Evolutionary conservation across 2,329 filamentous ascomycete species (phyloP).

Genomic region (Rutstroemia sp.): DNA sequence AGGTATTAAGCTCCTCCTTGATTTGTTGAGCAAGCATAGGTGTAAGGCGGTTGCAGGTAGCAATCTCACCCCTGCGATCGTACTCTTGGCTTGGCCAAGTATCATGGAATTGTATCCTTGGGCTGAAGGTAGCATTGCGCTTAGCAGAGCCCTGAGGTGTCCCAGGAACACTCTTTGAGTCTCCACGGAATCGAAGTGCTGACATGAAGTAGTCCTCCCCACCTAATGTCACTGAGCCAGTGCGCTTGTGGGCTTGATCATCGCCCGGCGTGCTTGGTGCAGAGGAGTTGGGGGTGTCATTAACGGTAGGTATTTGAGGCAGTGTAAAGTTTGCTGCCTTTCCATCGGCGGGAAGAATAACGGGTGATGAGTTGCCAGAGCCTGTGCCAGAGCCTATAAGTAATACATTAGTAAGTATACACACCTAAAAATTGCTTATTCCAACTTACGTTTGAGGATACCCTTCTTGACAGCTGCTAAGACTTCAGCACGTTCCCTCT

Average conservation of each 20-base stretch:
- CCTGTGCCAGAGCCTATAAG: constrained; percentile 35
- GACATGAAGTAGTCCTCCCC: constrained; percentile 85
- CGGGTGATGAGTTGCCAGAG: constrained; percentile 60
- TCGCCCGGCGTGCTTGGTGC: constrained; percentile 83
- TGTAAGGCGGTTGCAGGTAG: constrained; percentile 94
- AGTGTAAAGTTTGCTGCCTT: constrained; percentile 47
- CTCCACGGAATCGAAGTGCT: constrained; percentile 62
- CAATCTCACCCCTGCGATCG: constrained; percentile 89
- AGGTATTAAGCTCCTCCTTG: constrained; percentile 97
- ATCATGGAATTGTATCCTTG: constrained; percentile 88
- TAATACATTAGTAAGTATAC: constrained; percentile 25
- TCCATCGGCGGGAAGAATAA: constrained; percentile 52
- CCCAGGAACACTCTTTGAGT: constrained; percentile 72
- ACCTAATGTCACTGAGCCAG: constrained; percentile 63
- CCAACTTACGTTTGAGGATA: constrained; percentile 75
- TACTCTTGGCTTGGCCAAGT: constrained; percentile 96
- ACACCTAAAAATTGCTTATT: not conserved
- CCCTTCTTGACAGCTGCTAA: constrained; percentile 90
- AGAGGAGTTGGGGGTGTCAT: constrained; percentile 75
- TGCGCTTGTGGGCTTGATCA: constrained; percentile 57
- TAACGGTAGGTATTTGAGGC: constrained; percentile 54
- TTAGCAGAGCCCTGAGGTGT: constrained; percentile 61
- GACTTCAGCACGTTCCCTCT: constrained; percentile 84
- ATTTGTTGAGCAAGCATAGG: constrained; percentile 98
- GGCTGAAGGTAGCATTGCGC: constrained; percentile 72